phyloP scores from a whole-genome alignment of 78 protist genomes.

The Trichosphaerium sp. region DNA sequence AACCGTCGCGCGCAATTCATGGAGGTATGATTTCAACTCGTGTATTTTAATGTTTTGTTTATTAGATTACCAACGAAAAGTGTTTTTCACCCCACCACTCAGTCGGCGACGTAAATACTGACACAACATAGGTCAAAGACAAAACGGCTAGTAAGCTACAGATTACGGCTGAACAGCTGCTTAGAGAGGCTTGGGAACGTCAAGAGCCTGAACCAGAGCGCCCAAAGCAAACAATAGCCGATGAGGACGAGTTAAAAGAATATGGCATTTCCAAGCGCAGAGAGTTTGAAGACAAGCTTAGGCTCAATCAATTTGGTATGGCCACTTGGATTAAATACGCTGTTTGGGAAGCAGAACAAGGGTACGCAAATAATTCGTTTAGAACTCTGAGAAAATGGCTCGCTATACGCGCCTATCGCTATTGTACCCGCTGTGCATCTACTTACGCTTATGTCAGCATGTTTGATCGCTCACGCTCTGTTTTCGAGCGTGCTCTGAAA shows the following conservation, averaged over 20 bases:
- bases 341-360: constrained; percentile 85
- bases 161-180: constrained; percentile 98
- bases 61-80: no score
- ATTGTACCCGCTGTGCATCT: constrained; percentile 34
- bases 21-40: no score
- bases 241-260: constrained; percentile 85
- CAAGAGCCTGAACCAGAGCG: constrained; percentile 16
- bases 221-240: constrained; percentile 76
- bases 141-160: constrained; percentile 88
- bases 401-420: no score
- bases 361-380: no score
- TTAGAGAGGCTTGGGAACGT: constrained; percentile 73
- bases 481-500: constrained; percentile 88
- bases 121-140: constrained; percentile 62
- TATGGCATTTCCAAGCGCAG: constrained; percentile 65
- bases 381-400: no score
- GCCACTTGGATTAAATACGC: constrained; percentile 77
- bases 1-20: no score
- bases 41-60: no score
- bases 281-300: constrained; percentile 45
- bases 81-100: no score
- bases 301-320: not conserved
- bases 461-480: constrained; percentile 62
- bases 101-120: no score
- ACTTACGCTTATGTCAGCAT: not conserved